Conservation (phyloP, 2,329 filamentous ascomycete genomes). For the Orbilia ellipsospora region DNA sequence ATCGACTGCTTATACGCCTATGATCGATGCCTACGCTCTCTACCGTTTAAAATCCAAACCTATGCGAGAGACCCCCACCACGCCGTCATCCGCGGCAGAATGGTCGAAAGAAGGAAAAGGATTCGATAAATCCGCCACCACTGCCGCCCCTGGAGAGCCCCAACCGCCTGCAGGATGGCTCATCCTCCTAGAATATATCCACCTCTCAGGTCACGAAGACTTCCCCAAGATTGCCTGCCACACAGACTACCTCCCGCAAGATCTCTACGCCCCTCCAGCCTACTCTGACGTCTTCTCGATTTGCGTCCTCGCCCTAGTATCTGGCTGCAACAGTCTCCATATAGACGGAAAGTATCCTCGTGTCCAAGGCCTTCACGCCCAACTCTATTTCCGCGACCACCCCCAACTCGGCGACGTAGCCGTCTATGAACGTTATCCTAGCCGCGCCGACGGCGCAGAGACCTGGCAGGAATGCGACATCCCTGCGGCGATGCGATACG, state of each 20-base stretch:
- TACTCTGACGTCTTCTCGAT: slow-evolving; percentile 23
- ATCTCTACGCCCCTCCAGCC: slow-evolving; percentile 18
- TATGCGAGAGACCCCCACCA: not conserved
- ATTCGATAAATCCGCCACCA: no score
- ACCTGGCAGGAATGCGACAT: slow-evolving; percentile 3
- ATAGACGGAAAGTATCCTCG: slow-evolving; percentile 17
- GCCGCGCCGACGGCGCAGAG: not conserved
- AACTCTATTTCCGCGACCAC: slow-evolving; percentile 22
- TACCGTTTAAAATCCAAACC: not conserved
- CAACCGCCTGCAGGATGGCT: slow-evolving; percentile 20
- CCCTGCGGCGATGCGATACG: slow-evolving; percentile 4
- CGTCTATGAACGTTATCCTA: slow-evolving; percentile 6
- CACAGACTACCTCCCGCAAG: slow-evolving; percentile 22
- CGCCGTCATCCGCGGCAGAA: not conserved
- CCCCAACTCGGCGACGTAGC: slow-evolving; percentile 19
- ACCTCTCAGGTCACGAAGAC: not conserved
- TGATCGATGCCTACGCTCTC: slow-evolving; percentile 4
- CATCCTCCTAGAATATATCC: slow-evolving; percentile 1
- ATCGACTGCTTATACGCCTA: slow-evolving; percentile 19
- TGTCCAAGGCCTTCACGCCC: slow-evolving; percentile 1
- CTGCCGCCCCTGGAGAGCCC: not conserved
- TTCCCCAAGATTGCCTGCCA: slow-evolving; percentile 4
- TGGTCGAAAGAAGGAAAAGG: not conserved
- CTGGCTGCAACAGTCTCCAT: slow-evolving; percentile 11
- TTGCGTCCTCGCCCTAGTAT: slow-evolving; percentile 11